Evolutionary conservation across 202 grass and related monocot genomes (phyloP), one percentile per base, ranked within the genome.

Genomic region (Bolboschoenoplectus hybrid): DNA sequence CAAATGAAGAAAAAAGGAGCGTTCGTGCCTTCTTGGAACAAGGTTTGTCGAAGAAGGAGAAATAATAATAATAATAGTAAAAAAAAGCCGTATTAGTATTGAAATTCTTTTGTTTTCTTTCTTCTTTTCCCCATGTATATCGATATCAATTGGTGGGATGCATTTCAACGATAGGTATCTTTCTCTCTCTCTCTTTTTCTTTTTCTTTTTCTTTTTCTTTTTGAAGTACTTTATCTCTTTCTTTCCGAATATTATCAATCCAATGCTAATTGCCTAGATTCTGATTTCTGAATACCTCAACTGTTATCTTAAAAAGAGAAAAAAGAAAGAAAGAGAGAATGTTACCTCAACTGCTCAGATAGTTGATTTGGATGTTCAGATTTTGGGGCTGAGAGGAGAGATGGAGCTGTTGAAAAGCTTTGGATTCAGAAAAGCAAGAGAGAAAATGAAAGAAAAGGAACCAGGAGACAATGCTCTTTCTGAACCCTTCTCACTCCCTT

Each of bases 401-500:
- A 83, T 83, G 81, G 81, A 83, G 44, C 44, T 66, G 81, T 47
- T 83, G n/a, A 83, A 83, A 10, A 69, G 45, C 7, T 83, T 69
- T 34, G 12, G 63, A 12, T 70, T 69, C 45, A 38, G 26, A n/a
- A 55, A 55, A 67, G 10, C 26, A 67, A 70, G 63, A 49, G 44
- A 50, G 6, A 70, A 20, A 11, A 46, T 34, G 32, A 83, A 20
- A 79, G 74, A 58, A 10, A 7, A n/a, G 58, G 74, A 56, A 53
- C 6, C 26, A 70, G 19, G 46, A 11, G 47, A 83, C 62, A 52
- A 55, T 83, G 61, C 26, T 83, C 6, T 41, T 26, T 69, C 55
- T 68, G 84, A 90, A 86, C 74, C 85, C 11, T 93, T 95, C 89
- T 90, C 86, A 80, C 91, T 95, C 63, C 85, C 85, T 67, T 82